phyloP scores from a whole-genome alignment of 2,329 filamentous ascomycete species.

The Monilinia fructigena region DNA sequence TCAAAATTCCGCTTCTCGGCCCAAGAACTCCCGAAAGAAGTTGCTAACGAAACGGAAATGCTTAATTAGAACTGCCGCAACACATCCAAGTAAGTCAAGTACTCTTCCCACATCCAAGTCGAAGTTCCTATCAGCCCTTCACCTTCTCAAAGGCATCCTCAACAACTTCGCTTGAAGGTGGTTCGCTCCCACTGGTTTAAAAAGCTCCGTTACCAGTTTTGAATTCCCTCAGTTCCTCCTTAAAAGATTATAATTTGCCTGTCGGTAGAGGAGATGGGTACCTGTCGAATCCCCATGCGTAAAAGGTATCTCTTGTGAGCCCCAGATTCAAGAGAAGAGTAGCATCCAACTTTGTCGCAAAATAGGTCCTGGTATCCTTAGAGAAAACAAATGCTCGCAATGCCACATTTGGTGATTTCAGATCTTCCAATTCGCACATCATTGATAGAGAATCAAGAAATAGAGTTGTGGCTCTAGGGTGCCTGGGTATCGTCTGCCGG shows the following conservation, averaged over 20 bases:
- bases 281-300: slow-evolving; percentile 80
- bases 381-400: slow-evolving; percentile 69
- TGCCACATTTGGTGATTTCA: slow-evolving; percentile 41
- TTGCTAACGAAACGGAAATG: slow-evolving; percentile 91
- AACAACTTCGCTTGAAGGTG: slow-evolving; percentile 72
- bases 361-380: slow-evolving; percentile 66
- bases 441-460: slow-evolving; percentile 84
- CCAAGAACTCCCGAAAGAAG: slow-evolving; percentile 90
- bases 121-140: slow-evolving; percentile 96
- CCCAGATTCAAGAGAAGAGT: slow-evolving; percentile 72
- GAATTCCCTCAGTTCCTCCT: slow-evolving; percentile 98
- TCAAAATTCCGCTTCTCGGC: slow-evolving; percentile 65
- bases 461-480: slow-evolving; percentile 63
- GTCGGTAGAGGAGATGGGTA: slow-evolving; percentile 89
- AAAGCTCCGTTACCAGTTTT: slow-evolving; percentile 93
- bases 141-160: slow-evolving; percentile 86
- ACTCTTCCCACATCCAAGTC: slow-evolving; percentile 94
- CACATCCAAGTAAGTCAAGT: slow-evolving; percentile 91
- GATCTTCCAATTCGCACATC: slow-evolving; percentile 65
- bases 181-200: slow-evolving; percentile 76
- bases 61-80: slow-evolving; percentile 88
- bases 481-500: slow-evolving; percentile 49
- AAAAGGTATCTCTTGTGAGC: slow-evolving; percentile 82
- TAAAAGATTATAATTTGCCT: slow-evolving; percentile 94
- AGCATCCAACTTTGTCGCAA: slow-evolving; percentile 83